These are phyloP conservation scores for Arthrobotrys pseudoclavata DNA, from an alignment of 2,329 filamentous ascomycete genomes.

Conservation along the genomic window DNA sequence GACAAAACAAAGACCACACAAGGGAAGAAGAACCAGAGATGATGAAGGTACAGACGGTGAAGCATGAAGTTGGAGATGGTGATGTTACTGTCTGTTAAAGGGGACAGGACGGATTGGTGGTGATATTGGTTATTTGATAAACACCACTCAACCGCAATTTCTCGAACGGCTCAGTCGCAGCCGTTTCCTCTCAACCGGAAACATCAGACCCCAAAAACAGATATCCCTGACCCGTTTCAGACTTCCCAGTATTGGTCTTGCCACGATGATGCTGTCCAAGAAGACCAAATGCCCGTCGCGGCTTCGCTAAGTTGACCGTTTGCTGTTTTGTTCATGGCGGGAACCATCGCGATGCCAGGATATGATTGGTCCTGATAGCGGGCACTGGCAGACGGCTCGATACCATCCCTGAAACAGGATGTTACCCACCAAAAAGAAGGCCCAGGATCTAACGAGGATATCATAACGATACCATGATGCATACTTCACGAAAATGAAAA, in stretches of 20 bases:
- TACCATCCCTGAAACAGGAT: constrained; percentile 33
- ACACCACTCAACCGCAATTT: constrained; percentile 40
- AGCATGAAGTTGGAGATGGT: background rate
- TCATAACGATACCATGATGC: background rate
- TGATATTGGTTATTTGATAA: constrained; percentile 19
- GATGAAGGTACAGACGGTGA: background rate
- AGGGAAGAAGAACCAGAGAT: background rate
- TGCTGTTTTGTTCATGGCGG: constrained; percentile 8
- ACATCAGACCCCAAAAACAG: constrained; percentile 21
- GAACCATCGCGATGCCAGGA: constrained; percentile 1
- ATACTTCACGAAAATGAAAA: background rate
- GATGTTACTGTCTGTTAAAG: constrained; percentile 5
- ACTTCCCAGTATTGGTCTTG: background rate
- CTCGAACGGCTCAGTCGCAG: constrained; percentile 38
- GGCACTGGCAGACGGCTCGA: constrained; percentile 20
- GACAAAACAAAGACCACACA: constrained; percentile 3
- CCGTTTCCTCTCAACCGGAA: constrained; percentile 49
- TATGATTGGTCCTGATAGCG: constrained; percentile 25
- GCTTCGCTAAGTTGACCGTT: background rate
- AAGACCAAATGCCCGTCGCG: background rate
- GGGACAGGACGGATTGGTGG: constrained; percentile 18
- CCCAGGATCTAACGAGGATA: background rate
- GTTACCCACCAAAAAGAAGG: background rate
- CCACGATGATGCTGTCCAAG: background rate
- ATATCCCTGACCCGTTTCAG: constrained; percentile 24